These are phyloP conservation scores for Alternaria brassicicola DNA, from an alignment of 2,329 filamentous ascomycete genomes.

Conservation along the genomic window DNA sequence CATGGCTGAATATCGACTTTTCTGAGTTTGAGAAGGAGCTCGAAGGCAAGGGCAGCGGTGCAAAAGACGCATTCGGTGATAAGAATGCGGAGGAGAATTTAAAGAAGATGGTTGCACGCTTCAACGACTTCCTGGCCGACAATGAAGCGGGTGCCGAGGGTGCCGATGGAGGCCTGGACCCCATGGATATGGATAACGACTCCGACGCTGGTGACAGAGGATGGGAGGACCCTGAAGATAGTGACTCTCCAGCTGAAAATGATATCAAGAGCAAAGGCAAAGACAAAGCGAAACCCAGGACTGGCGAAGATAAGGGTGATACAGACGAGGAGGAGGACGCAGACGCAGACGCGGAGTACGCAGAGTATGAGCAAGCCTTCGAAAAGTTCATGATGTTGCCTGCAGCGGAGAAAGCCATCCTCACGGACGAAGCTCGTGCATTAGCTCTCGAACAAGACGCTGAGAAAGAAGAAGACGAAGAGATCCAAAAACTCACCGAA, in stretches of 20 bases:
- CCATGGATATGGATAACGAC: constrained; percentile 70
- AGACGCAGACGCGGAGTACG: constrained; percentile 77
- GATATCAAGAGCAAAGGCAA: constrained; percentile 46
- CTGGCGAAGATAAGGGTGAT: constrained; percentile 1
- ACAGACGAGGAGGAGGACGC: constrained; percentile 48
- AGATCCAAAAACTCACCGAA: constrained; percentile 68
- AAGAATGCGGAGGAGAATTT: constrained; percentile 74
- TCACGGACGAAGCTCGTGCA: constrained; percentile 43
- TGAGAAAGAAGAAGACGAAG: constrained; percentile 55
- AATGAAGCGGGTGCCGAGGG: constrained; percentile 81
- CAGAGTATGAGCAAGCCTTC: constrained; percentile 76
- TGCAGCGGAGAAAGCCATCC: constrained; percentile 40
- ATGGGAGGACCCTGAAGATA: constrained; percentile 52
- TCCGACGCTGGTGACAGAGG: constrained; percentile 56
- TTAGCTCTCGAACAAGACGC: constrained; percentile 51
- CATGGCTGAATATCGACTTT: constrained; percentile 92
- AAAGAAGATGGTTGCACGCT: constrained; percentile 89
- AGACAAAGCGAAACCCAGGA: constrained; percentile 67
- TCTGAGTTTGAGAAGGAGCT: constrained; percentile 86
- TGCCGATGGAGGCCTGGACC: constrained; percentile 66
- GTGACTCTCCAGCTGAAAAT: constrained; percentile 49
- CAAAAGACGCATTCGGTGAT: constrained; percentile 62
- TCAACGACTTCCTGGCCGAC: constrained; percentile 89
- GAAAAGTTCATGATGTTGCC: constrained; percentile 80
- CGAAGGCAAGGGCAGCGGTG: constrained; percentile 51